Evolutionary conservation across 2,329 filamentous ascomycete genomes (phyloP).

Genomic region (Pseudopithomyces chartarum): DNA sequence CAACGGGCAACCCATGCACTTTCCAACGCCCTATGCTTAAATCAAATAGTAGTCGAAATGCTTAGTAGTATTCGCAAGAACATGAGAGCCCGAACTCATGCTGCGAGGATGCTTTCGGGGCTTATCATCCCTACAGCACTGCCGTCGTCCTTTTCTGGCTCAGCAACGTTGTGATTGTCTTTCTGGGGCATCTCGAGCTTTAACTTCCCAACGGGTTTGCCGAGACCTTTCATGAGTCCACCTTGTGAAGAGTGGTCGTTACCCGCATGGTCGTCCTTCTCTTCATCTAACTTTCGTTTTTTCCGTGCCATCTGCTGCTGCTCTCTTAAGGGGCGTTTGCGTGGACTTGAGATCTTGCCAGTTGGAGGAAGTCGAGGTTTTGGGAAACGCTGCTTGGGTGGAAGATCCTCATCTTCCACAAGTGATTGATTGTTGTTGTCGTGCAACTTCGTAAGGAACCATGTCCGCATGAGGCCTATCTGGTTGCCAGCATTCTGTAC

Average conservation of each 20-base stretch:
- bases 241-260: constrained; percentile 26
- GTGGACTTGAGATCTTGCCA: constrained; percentile 83
- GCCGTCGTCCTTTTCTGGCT: constrained; percentile 71
- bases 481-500: constrained; percentile 76
- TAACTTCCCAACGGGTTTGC: constrained; percentile 62
- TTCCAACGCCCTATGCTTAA: constrained; percentile 3
- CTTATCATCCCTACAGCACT: constrained; percentile 77
- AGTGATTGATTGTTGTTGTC: constrained; percentile 82
- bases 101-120: constrained; percentile 69
- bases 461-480: constrained; percentile 87
- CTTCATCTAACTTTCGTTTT: constrained; percentile 72
- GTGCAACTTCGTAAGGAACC: constrained; percentile 87
- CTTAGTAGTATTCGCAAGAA: neutral
- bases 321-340: constrained; percentile 81
- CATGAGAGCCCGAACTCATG: constrained; percentile 7
- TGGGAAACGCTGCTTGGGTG: constrained; percentile 80
- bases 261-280: constrained; percentile 43
- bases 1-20: neutral
- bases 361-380: constrained; percentile 69
- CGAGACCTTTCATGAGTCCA: constrained; percentile 40
- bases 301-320: constrained; percentile 85
- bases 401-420: constrained; percentile 92
- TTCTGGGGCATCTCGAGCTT: constrained; percentile 57
- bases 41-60: constrained; percentile 2
- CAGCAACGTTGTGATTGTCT: constrained; percentile 64